phyloP scores from a whole-genome alignment of 805 yeast species.

The Suhomyces faveliae region DNA sequence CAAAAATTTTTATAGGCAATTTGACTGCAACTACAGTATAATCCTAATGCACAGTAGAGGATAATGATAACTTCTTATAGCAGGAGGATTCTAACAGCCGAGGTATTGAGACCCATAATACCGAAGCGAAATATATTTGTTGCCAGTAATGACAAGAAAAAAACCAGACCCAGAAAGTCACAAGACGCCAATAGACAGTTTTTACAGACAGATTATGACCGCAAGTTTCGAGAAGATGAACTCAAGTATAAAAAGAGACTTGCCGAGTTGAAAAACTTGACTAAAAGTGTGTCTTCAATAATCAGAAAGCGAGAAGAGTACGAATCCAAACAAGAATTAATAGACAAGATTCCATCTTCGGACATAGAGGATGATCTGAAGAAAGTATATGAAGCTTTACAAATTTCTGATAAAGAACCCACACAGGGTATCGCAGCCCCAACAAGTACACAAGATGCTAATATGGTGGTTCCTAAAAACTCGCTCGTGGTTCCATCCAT shows the following conservation, averaged over 20 bases:
- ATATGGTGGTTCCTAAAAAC: conserved; percentile 11
- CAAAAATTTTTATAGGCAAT: conserved; percentile 1
- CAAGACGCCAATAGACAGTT: conserved; percentile 5
- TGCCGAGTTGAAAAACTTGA: conserved; percentile 27
- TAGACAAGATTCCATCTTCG: conserved; percentile 13
- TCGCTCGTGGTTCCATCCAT: conserved; percentile 18
- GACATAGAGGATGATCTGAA: conserved; percentile 16
- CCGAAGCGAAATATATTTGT: conserved; percentile 1
- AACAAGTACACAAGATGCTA: not conserved
- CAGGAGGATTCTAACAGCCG: not conserved
- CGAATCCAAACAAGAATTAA: conserved; percentile 16
- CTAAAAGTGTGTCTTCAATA: conserved; percentile 28
- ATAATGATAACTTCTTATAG: conserved; percentile 1
- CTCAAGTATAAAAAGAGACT: conserved; percentile 22
- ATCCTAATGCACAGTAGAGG: not conserved
- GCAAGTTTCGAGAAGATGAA: conserved; percentile 20
- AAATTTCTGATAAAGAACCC: not conserved
- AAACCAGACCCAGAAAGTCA: not conserved
- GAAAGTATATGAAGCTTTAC: conserved; percentile 12
- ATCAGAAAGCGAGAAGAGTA: conserved; percentile 12
- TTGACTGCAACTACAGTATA: conserved; percentile 1
- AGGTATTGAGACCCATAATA: not conserved
- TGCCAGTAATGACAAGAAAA: conserved; percentile 2
- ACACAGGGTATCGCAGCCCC: not conserved
- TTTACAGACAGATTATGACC: conserved; percentile 20